Base-by-base conservation (phyloP, 164 flowering plant species). In the Nymphaea colorata region DNA sequence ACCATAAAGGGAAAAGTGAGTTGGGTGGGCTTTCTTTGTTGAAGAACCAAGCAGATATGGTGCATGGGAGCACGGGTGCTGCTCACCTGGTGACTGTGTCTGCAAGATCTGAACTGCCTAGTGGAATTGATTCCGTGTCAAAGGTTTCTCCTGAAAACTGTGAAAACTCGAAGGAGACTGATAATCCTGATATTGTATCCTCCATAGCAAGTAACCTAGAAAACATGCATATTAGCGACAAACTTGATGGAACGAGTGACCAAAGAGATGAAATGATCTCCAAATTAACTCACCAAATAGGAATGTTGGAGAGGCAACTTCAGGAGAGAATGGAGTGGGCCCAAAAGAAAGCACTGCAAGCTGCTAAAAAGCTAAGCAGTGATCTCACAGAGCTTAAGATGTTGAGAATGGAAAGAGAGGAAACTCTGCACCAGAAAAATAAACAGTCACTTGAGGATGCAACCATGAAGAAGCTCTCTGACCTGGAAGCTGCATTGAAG, bases 261-360 rank as follows among this genome's bases (percentile, higher is more conserved):
- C 86, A 84, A 68, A 95, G 86, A 73, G 87, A 84, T 75, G 96
- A 90, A 75, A 78, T 82, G 81, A 73, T 90, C 44, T 61, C 86
- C 15, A 75, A 77, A 69, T 68, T 92, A 66, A 67, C 83, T 53
- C 82, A 86, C 75, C 93, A 90, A 78, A 78, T 90, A 47, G 83
- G 86, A 79, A 96, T 88, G 51, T 82, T 95, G 1, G 94, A 86
- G 75, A 85, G 64, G 62, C 96, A 88, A 67, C 85, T 86, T 55
- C 85, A 87, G 79, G 97, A 92, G 71, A 71, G 97, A 47, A 92
- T 82, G 70, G 99, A 92, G 17, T 95, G 99, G 99, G 99, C 99
- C 3, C 97, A 90, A 42, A 82, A 92, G 79, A 95, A 86, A 80
- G 99, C 98, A 65, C 81, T 95, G 94, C 98, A 92, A 80, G 99